Evolutionary conservation across 768 basidiomycete genomes (phyloP).

Genomic region (Boletales sp.): DNA sequence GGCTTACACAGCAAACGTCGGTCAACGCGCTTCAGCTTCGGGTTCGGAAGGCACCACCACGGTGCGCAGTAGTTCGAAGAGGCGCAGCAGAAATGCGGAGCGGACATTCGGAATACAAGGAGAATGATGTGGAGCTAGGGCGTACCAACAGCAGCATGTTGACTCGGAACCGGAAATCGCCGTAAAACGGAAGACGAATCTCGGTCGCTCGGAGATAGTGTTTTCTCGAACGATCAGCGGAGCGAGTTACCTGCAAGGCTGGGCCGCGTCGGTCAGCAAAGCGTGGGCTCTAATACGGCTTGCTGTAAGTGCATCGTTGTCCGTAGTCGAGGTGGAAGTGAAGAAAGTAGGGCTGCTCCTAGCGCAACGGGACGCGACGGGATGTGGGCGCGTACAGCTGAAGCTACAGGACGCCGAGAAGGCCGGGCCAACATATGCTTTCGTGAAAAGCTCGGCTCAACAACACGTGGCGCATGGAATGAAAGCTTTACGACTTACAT

Average conservation of each 20-base stretch:
- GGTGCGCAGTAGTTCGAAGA: constrained; percentile 7
- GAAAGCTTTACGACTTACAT: no score
- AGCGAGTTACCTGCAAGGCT: background rate
- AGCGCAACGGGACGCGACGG: no score
- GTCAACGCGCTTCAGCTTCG: background rate
- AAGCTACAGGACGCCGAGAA: no score
- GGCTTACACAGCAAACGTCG: constrained; percentile 13
- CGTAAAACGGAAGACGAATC: background rate
- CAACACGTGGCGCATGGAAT: no score
- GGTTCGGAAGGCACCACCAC: background rate
- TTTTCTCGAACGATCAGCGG: background rate
- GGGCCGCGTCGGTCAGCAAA: background rate
- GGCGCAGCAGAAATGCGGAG: background rate
- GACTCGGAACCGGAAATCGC: background rate
- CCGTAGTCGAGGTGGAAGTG: background rate
- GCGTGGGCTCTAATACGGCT: background rate
- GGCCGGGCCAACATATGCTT: no score
- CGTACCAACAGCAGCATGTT: background rate
- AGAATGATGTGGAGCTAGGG: background rate
- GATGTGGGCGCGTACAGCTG: background rate
- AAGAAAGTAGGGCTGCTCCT: no score
- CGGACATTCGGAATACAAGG: background rate
- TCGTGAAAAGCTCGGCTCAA: no score
- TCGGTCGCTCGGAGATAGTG: background rate
- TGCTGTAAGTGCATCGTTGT: constrained; percentile 6